Percentiles rank a stretch among this genome's conserved stretches.
Evolutionary conservation across 2,329 filamentous ascomycete genomes (phyloP).

Genomic region (Cryphonectria parasitica): DNA sequence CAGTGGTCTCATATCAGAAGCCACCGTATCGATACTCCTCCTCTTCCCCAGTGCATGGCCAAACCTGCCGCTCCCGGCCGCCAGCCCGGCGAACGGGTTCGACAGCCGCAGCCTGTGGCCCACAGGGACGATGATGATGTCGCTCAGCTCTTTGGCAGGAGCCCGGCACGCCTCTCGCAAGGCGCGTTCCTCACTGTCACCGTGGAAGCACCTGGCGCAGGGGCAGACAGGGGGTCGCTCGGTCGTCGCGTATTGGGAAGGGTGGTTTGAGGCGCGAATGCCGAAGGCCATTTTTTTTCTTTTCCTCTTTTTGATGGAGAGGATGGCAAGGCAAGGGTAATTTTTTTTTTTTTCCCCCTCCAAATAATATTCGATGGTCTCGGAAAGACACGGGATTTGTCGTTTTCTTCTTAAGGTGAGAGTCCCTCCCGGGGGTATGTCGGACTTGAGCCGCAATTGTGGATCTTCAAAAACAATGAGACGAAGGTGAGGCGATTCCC

Average conservation of each 20-base stretch:
- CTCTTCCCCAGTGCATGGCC: slow-evolving; percentile 12
- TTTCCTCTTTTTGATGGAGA: background rate
- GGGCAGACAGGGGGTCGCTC: slow-evolving; percentile 22
- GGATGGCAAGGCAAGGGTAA: background rate
- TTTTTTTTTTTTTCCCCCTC: background rate
- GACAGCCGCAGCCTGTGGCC: slow-evolving; percentile 7
- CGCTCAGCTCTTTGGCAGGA: slow-evolving; percentile 18
- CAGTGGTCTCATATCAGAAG: slow-evolving; percentile 20
- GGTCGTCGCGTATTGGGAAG: slow-evolving; percentile 19
- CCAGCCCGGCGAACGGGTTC: slow-evolving; percentile 14
- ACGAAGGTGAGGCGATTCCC: slow-evolving; percentile 22
- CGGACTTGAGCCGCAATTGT: slow-evolving; percentile 22
- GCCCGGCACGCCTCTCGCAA: slow-evolving; percentile 17
- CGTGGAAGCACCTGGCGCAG: slow-evolving; percentile 25
- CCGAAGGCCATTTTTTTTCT: slow-evolving; percentile 23
- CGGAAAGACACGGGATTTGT: background rate
- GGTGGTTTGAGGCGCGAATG: slow-evolving; percentile 25
- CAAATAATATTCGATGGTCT: background rate
- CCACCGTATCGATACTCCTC: slow-evolving; percentile 18
- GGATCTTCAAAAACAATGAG: background rate
- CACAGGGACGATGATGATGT: background rate
- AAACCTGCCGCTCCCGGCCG: slow-evolving; percentile 4
- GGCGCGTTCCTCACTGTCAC: slow-evolving; percentile 4
- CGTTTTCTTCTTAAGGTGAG: too few species aligned
- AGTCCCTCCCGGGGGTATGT: slow-evolving; percentile 18